Base-by-base conservation (phyloP, 2,329 filamentous ascomycete species). In the Fusarium sp. region DNA sequence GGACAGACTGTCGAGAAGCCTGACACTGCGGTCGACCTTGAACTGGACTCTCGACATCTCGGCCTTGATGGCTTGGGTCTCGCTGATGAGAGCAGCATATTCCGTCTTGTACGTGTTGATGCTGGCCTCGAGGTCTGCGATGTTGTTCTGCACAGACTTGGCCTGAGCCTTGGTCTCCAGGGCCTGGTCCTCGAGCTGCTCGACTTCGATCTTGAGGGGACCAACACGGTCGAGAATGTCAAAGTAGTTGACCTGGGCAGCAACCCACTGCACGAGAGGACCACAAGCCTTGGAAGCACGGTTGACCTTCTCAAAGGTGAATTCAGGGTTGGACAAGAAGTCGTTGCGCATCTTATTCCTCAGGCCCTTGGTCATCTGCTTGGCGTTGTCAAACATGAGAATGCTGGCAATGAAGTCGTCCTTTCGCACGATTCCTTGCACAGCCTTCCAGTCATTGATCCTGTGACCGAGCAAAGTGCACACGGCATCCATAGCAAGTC, bases 331-430 rank as follows among this genome's bases (percentile, higher is more conserved):
- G 16, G 94, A 95, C 70, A 99, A 85, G 84, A 94, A 99, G 47
- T 98, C 95, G 69, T 92, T 94, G 78, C 93, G 92, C 96, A 99
- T 98, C 87, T 94, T 97, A 76, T 90, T 87, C 59, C 96, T 90
- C 76, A 96, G 88, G 29, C 86, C 85, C 78, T 91, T 93, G 18
- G 96, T 99, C 96, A 99, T 98, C 83, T 96, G 93, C 81, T 88
- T 92, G 83, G 96, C 95, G 79, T 98, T 99, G 86, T 98, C 94
- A 80, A 98, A 99, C 82, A 94, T 95, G 82, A 98, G 93, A 79
- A 99, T 99, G 84, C 94, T 98, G 58, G 95, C 94, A 83, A 99
- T 98, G 84, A 99, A 99, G 80, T 98, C 96, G 79, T 98, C 96
- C 66, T 91, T 91, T 78, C 96, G 94, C 69, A 99, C 91, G 71